Percentiles rank a stretch among this genome's conserved stretches.
Evolutionary conservation across 495 filamentous ascomycete genomes (phyloP).

Genomic region (Aspergillus conjunctus): DNA sequence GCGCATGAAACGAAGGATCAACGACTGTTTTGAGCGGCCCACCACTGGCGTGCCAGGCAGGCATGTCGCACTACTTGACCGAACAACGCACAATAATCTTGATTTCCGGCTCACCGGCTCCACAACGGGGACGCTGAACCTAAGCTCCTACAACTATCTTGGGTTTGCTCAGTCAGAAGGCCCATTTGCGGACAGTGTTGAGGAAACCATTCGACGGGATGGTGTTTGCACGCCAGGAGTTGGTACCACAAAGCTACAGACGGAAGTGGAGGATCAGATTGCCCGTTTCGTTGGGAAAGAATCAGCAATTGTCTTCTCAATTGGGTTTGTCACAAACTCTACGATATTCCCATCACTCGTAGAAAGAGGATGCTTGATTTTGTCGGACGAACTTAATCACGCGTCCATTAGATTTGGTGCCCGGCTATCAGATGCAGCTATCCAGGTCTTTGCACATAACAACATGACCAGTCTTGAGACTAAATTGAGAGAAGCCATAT

Average conservation of each 20-base stretch:
- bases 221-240: constrained; percentile 70
- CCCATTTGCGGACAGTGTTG: constrained; percentile 83
- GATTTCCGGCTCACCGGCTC: constrained; percentile 76
- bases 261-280: constrained; percentile 79
- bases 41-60: constrained; percentile 84
- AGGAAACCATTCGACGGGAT: constrained; percentile 73
- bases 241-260: constrained; percentile 73
- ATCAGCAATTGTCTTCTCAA: constrained; percentile 84
- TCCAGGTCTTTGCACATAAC: constrained; percentile 88
- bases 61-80: constrained; percentile 80
- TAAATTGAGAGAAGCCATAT: constrained; percentile 76
- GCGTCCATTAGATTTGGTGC: constrained; percentile 87
- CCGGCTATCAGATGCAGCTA: constrained; percentile 81
- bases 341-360: constrained; percentile 80
- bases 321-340: constrained; percentile 89
- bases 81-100: constrained; percentile 74
- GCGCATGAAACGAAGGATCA: constrained; percentile 82
- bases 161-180: constrained; percentile 92
- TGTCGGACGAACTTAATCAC: constrained; percentile 91
- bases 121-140: constrained; percentile 81
- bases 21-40: constrained; percentile 87
- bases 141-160: constrained; percentile 95
- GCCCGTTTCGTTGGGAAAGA: constrained; percentile 85
- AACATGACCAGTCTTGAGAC: constrained; percentile 78
- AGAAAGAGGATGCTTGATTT: constrained; percentile 79